These are phyloP conservation scores for Fusarium devonianum DNA, from an alignment of 2,329 filamentous ascomycete genomes.

Conservation along the genomic window DNA sequence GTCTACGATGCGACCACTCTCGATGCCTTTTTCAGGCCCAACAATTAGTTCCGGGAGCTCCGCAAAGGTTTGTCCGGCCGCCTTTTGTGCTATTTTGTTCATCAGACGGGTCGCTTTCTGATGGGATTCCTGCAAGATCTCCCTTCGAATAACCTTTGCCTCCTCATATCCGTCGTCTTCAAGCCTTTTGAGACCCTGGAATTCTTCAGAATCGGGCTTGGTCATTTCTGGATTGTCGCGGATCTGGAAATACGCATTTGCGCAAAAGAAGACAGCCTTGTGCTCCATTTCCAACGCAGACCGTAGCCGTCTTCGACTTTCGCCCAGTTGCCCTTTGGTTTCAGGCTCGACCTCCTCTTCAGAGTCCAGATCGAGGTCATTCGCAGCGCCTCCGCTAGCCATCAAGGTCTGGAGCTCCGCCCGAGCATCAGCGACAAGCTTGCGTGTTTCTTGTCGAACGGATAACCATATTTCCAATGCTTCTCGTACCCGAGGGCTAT, in stretches of 20 bases:
- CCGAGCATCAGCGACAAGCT: conserved; percentile 69
- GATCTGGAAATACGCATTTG: conserved; percentile 83
- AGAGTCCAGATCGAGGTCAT: conserved; percentile 36
- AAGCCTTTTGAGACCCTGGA: conserved; percentile 68
- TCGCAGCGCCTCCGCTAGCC: conserved; percentile 18
- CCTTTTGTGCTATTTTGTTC: conserved; percentile 63
- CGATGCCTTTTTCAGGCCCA: conserved; percentile 69
- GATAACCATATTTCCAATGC: conserved; percentile 75
- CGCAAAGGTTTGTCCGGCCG: conserved; percentile 62
- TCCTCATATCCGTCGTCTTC: conserved; percentile 78
- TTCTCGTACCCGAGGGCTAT: conserved; percentile 70
- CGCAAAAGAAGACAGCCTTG: conserved; percentile 82
- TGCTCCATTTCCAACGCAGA: conserved; percentile 81
- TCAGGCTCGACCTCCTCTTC: conserved; percentile 48
- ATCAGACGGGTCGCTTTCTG: conserved; percentile 60
- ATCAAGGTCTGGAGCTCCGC: conserved; percentile 64
- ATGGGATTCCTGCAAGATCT: conserved; percentile 70
- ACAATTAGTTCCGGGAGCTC: conserved; percentile 66
- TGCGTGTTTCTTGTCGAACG: conserved; percentile 57
- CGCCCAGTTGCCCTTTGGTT: conserved; percentile 55
- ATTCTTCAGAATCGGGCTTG: conserved; percentile 70
- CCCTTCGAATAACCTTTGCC: conserved; percentile 78
- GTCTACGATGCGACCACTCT: conserved; percentile 71
- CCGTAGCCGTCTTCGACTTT: conserved; percentile 70
- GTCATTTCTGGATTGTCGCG: conserved; percentile 74